A percentile compares a stretch with the other conserved stretches of the same genome.
phyloP scores from a whole-genome alignment of 1,284 basidiomycete genomes.

The Erythrobasidium hasegawianum region DNA sequence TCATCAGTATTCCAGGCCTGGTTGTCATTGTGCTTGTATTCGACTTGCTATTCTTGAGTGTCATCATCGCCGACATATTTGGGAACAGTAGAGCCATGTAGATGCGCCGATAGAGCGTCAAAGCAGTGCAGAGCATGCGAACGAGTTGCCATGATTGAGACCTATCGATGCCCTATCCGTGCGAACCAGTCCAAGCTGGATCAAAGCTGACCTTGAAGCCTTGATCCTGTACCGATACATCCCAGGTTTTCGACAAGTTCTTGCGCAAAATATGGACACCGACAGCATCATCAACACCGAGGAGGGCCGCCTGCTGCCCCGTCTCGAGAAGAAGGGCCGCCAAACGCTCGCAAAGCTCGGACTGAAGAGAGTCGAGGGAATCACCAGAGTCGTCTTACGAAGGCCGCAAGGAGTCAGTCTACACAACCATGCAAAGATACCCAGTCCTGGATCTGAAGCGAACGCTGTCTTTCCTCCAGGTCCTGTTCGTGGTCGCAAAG shows the following conservation, averaged over 20 bases:
- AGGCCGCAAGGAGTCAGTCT: slow-evolving; percentile 78
- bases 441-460: neutral
- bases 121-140: slow-evolving; percentile 50
- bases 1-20: neutral
- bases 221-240: too few relatives aligned
- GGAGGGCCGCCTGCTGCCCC: slow-evolving; percentile 49
- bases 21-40: neutral
- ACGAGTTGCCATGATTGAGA: neutral
- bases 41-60: slow-evolving; percentile 40
- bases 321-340: slow-evolving; percentile 84
- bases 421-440: neutral
- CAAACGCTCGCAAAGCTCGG: slow-evolving; percentile 64
- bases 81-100: slow-evolving; percentile 39
- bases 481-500: slow-evolving; percentile 85
- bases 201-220: too few relatives aligned
- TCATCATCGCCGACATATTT: slow-evolving; percentile 41
- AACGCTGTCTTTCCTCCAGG: slow-evolving; percentile 51
- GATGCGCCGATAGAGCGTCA: slow-evolving; percentile 51
- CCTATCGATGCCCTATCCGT: too few relatives aligned
- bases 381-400: slow-evolving; percentile 91
- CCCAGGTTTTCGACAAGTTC: neutral
- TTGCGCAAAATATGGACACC: slow-evolving; percentile 16
- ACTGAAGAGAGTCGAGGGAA: slow-evolving; percentile 80
- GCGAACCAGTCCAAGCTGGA: too few relatives aligned
- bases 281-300: slow-evolving; percentile 32